Base-by-base conservation (phyloP, 371 early-diverging fungal species). In the Mucor indicus region DNA sequence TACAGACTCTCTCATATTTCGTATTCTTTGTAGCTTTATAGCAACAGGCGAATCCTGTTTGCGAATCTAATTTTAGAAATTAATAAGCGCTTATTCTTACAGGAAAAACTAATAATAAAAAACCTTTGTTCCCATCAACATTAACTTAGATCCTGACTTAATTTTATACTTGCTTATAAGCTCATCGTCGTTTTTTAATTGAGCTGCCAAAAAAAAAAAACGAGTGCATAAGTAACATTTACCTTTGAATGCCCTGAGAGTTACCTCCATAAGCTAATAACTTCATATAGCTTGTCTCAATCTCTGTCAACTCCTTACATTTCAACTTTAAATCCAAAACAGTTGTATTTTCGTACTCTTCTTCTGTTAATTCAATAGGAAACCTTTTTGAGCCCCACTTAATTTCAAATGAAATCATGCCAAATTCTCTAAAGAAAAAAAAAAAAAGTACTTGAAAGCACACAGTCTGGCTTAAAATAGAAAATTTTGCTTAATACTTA, bases 121-220 rank as follows among this genome's bases (percentile, higher is more conserved):
- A 6, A 53, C 53, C 45, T 48, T 55, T 20, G 48, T 48, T 5
- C 55, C 55, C 55, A 55, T 55, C n/a, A 55, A 17, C 38, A 55
- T 48, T 4, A 55, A 13, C 22, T 55, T 55, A 8, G 55, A 48
- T 13, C 55, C 55, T 19, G 40, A 25, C 19, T 19, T 15, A 27
- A 55, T 38, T 32, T 55, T 55, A 23, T 48, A 48, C 8, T 55
- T 25, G 15, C 48, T 55, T n/a, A 55, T 22, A 9, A 31, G 13
- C n/a, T 41, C 35, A 11, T 17, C 13, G 3, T 48, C 55, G 11
- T 55, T 35, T 32, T 55, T 55, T 30, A 55, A 31, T 25, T 48
- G 20, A 9, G 49, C 55, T 55, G 33, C 11, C 10, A 12, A 25
- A 24, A 15, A 24, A 15, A 24, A 13, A 24, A 19, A 3, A 20